Evolutionary conservation across 2,329 filamentous ascomycete species (phyloP), one percentile per base, ranked within the genome.

Genomic region (Alternaria sp.): DNA sequence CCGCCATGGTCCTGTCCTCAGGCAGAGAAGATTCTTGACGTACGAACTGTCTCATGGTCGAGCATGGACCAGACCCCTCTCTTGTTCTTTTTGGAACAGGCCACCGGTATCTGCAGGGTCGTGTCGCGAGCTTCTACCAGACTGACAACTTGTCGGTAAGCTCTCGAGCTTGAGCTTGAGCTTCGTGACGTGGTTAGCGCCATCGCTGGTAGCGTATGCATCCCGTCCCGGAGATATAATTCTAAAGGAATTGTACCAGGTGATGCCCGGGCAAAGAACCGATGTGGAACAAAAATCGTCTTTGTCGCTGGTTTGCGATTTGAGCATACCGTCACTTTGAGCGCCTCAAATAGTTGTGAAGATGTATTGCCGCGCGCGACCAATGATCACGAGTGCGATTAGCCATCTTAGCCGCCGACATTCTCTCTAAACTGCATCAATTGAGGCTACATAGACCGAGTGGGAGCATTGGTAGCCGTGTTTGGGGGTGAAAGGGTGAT

Each of bases 131-230:
- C 59, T 46, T 44, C n/a, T 40, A 23, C 21, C 43, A 43, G 13
- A 54, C 51, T 44, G 54, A 52, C 59, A 44, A 30, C 25, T 17
- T 21, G 59, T 23, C 15, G 25, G 26, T 32, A 40, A 17, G 36
- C 36, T 40, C 36, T 40, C n/a, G 36, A 40, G 36, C 36, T 40
- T 17, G 8, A 40, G 36, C 36, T 40, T 17, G 51, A 46, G 40
- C 46, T 15, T 49, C 13, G 49, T 64, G 61, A 64, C 61, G 61
- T 64, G 64, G 60, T 62, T 62, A 62, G 62, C 59, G 62, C 59
- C 43, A 44, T 30, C 23, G 30, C 21, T 44, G 11, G 46, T 55
- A 57, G 58, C 19, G 30, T 57, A 26, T 50, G 58, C 43, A 49
- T 43, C 17, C 15, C 10, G 49, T 17, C 28, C 46, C 40, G 47